These are phyloP conservation scores for Schizochytrium sp. DNA, from an alignment of 108 stramenopile species.

Conservation along the genomic window DNA sequence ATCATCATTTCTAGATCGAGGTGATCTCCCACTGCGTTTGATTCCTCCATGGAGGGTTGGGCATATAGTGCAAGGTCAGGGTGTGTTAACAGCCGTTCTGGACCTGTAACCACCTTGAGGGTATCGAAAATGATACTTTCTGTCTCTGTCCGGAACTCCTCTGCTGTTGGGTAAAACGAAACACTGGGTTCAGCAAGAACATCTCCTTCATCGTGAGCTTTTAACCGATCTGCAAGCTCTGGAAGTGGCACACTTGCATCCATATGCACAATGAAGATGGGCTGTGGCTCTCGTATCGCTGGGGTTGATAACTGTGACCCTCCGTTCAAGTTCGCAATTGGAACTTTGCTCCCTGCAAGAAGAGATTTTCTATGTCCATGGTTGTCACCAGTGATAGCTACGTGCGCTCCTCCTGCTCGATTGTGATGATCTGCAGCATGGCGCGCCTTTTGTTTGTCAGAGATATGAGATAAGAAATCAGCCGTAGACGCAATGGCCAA, in stretches of 20 bases:
- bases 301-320: neutral
- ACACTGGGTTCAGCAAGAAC: neutral
- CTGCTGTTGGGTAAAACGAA: slow-evolving; percentile 34
- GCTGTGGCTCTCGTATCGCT: neutral
- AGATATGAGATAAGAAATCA: neutral
- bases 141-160: neutral
- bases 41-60: slow-evolving; percentile 12
- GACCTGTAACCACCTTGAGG: slow-evolving; percentile 45
- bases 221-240: neutral
- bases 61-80: slow-evolving; percentile 45
- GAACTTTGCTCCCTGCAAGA: neutral
- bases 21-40: neutral
- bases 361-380: neutral
- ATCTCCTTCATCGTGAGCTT: neutral
- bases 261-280: slow-evolving; percentile 24
- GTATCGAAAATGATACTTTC: slow-evolving; percentile 60
- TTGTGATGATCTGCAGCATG: neutral
- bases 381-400: neutral
- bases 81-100: slow-evolving; percentile 18
- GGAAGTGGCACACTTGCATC: slow-evolving; percentile 4
- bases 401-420: too few relatives aligned
- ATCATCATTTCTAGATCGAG: slow-evolving; percentile 60
- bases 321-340: neutral
- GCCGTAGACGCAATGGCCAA: neutral
- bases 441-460: neutral